Evolutionary conservation across 768 basidiomycete genomes (phyloP), one percentile per base, ranked within the genome.

Genomic region (Trametes villosa): DNA sequence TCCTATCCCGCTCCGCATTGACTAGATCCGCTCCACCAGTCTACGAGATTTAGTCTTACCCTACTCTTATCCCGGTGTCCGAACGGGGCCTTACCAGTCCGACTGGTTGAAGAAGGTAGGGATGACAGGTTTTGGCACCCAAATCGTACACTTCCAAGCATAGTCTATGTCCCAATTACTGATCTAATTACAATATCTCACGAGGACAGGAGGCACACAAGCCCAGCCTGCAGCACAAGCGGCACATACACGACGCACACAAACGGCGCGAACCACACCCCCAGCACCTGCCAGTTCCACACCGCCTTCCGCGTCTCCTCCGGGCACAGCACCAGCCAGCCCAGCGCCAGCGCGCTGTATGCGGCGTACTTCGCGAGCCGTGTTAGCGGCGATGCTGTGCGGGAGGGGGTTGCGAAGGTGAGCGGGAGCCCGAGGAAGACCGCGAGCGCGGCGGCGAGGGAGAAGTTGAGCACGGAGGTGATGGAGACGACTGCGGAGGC

Each of bases 381-480:
- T 54, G 62, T 9, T 56, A 63, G 36, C 54, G 33, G 20, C 54
- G 67, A 51, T 1, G 65, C 36, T 24, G 73, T 69, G 18, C 46
- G 29, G 1, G 79, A 67, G 8, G 78, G 74, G 13, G 79, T 74
- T 9, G 81, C 57, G 24, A 83, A 74, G 17, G 76, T 60, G n/a
- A 94, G 79, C 0, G 92, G 89, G 11, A 88, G 41, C 9, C 87
- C 86, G 18, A 94, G 79, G 9, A 84, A 67, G 27, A 89, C 70
- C 0, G 90, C 84, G 18, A 96, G 79, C 22, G 81, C 70, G 22
- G 88, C 86, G 0, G 96, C 92, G 20, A 98, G 86, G 9, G 92
- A 94, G 75, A 96, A 96, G 73, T 98, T 97, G 71, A 97, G 85
- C 60, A 97, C 87, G 17, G 93, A 89, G 29, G 86, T 87, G 44